Percentiles rank a stretch among this genome's conserved stretches.
These are phyloP conservation scores for Candida ulmi DNA, from an alignment of 805 yeast species.

Conservation along the genomic window DNA sequence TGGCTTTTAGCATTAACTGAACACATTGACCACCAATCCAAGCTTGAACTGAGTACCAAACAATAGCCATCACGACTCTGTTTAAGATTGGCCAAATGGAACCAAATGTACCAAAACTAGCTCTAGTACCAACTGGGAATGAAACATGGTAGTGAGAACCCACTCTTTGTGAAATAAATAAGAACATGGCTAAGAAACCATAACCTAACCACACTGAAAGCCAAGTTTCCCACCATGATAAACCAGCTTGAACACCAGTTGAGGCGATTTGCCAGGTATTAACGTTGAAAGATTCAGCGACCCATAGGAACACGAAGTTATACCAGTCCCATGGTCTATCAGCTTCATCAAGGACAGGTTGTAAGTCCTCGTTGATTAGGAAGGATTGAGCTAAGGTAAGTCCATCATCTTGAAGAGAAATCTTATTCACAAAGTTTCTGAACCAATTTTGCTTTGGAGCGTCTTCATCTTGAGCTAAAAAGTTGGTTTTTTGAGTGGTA, in stretches of 20 bases:
- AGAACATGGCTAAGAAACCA: conserved; percentile 59
- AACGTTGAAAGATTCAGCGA: conserved; percentile 85
- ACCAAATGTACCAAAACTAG: conserved; percentile 84
- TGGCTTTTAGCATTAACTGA: conserved; percentile 66
- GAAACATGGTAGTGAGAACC: conserved; percentile 80
- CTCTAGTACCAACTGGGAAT: conserved; percentile 77
- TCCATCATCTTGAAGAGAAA: too few species aligned
- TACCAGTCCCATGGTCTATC: conserved; percentile 86
- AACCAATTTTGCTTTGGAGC: too few species aligned
- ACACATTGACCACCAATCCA: conserved; percentile 85
- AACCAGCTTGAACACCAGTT: conserved; percentile 71
- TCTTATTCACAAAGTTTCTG: too few species aligned
- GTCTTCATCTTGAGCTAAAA: too few species aligned
- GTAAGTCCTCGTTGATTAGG: conserved; percentile 67
- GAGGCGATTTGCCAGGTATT: conserved; percentile 91
- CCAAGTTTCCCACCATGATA: conserved; percentile 93
- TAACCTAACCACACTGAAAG: conserved; percentile 86
- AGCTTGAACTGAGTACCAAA: conserved; percentile 87
- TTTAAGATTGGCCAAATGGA: conserved; percentile 84
- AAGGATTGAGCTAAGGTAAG: too few species aligned
- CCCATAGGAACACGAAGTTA: conserved; percentile 77
- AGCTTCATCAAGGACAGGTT: conserved; percentile 61
- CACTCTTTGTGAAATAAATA: conserved; percentile 65
- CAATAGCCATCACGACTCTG: conserved; percentile 80
- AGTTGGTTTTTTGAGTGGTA: too few species aligned